A percentile compares a stretch with the other conserved stretches of the same genome.
These are phyloP conservation scores for Xylaria telfairii DNA, from an alignment of 495 filamentous ascomycete species.

Conservation along the genomic window DNA sequence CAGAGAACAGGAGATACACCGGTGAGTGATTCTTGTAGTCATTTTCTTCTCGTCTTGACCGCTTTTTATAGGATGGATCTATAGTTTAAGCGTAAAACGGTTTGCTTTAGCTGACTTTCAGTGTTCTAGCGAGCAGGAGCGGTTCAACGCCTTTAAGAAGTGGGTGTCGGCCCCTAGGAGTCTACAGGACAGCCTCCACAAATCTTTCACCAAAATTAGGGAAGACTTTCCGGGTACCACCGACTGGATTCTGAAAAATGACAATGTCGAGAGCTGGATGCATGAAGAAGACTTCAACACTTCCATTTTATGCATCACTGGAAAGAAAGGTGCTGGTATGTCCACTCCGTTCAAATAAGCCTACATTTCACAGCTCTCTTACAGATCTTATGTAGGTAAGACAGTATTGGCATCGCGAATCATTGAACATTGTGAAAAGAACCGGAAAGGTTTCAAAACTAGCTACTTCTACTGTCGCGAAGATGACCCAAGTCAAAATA, in stretches of 20 bases:
- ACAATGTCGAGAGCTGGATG: neutral
- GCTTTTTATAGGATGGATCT: too few relatives aligned
- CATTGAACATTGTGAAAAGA: conserved; percentile 37
- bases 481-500: conserved; percentile 40
- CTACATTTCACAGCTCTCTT: neutral
- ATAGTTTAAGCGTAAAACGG: neutral
- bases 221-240: conserved; percentile 6
- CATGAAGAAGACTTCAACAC: neutral
- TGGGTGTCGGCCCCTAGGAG: conserved; percentile 10
- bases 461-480: conserved; percentile 54
- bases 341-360: neutral
- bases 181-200: neutral
- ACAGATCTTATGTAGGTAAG: conserved; percentile 43
- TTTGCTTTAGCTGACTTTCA: neutral
- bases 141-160: neutral
- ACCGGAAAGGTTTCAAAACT: conserved; percentile 29
- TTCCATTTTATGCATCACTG: conserved; percentile 5
- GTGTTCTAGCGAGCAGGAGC: neutral
- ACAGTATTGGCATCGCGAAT: conserved; percentile 48
- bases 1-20: conserved; percentile 1
- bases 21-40: neutral
- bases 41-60: too few relatives aligned
- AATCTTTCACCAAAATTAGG: neutral
- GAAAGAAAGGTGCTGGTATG: conserved; percentile 10
- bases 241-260: conserved; percentile 6